Percentiles rank a stretch among this genome's conserved stretches.
Conservation (phyloP, 345 rosid genomes). For the Mangifera indica region DNA sequence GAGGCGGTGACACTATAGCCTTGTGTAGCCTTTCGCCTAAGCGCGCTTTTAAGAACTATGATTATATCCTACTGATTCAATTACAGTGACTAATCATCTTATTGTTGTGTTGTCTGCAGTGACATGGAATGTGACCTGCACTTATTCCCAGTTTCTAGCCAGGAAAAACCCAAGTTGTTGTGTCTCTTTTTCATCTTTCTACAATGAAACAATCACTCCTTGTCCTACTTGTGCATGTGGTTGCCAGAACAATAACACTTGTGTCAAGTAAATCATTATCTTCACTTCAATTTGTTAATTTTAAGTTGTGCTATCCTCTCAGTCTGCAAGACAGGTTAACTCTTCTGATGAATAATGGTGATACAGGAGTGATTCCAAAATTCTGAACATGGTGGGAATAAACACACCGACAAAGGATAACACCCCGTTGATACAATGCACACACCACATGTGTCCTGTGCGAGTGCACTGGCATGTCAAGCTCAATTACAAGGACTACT, state of each 20-base stretch:
- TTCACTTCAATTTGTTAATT: not conserved
- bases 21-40: too few relatives aligned
- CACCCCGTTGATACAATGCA: constrained; percentile 64
- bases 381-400: constrained; percentile 50
- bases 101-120: constrained; percentile 40
- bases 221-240: constrained; percentile 89
- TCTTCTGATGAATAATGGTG: not conserved
- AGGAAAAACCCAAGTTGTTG: constrained; percentile 79
- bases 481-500: constrained; percentile 68
- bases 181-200: constrained; percentile 87
- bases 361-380: constrained; percentile 70
- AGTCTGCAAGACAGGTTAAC: not conserved
- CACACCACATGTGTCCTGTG: constrained; percentile 78
- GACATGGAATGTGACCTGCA: constrained; percentile 94
- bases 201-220: constrained; percentile 75
- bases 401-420: constrained; percentile 66
- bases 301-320: not conserved
- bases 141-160: constrained; percentile 82
- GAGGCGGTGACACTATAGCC: too few relatives aligned
- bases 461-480: constrained; percentile 91
- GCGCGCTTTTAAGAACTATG: too few relatives aligned
- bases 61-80: too few relatives aligned
- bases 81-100: not conserved
- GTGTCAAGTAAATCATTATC: constrained; percentile 60
- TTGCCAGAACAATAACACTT: constrained; percentile 61